phyloP scores from a whole-genome alignment of 225 moss, liverwort and hornwort genomes.

The Neckera pumila region DNA sequence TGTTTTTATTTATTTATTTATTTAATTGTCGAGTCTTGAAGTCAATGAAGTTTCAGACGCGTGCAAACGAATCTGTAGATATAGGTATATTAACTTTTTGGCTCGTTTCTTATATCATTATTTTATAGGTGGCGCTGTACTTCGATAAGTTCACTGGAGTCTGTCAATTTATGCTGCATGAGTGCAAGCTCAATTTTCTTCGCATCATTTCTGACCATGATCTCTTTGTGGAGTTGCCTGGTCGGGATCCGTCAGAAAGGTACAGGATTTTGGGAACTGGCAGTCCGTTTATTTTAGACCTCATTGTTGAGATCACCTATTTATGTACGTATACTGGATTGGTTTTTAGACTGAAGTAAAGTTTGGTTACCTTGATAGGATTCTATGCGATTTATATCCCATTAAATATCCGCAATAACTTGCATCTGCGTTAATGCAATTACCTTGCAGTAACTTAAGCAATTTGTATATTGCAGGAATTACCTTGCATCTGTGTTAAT shows the following conservation, averaged over 20 bases:
- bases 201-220: constrained; percentile 95
- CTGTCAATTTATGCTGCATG: constrained; percentile 83
- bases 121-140: constrained; percentile 76
- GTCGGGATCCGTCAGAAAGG: constrained; percentile 96
- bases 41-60: background rate
- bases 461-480: constrained; percentile 42
- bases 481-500: constrained; percentile 90
- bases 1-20: background rate
- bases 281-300: background rate
- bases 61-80: background rate
- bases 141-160: constrained; percentile 92
- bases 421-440: background rate
- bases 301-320: background rate
- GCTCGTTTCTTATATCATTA: background rate
- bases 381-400: background rate
- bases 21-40: background rate
- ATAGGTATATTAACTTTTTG: background rate
- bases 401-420: background rate
- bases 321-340: background rate
- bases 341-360: background rate
- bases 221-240: constrained; percentile 97
- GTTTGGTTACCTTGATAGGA: background rate
- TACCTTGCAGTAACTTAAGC: background rate
- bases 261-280: background rate
- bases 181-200: constrained; percentile 97